Evolutionary conservation across 2,329 filamentous ascomycete species (phyloP).

Genomic region (Tolypocladium paradoxum): DNA sequence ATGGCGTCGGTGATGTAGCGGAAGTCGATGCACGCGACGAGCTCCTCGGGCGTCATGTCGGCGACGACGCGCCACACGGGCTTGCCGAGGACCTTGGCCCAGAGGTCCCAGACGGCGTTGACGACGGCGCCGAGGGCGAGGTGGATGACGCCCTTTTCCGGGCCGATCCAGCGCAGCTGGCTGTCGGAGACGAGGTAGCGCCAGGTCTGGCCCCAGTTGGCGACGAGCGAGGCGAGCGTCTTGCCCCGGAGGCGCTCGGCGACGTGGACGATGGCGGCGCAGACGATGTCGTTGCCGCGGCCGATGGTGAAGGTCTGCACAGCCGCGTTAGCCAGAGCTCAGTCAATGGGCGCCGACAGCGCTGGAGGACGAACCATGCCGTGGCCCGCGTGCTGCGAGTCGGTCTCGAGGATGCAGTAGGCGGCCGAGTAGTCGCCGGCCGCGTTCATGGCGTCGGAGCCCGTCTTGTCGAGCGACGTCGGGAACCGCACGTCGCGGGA

Average conservation of each 20-base stretch:
- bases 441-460: slow-evolving; percentile 93
- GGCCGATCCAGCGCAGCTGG: slow-evolving; percentile 87
- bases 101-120: slow-evolving; percentile 92
- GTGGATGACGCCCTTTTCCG: slow-evolving; percentile 90
- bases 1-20: slow-evolving; percentile 91
- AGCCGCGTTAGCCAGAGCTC: neutral
- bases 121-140: slow-evolving; percentile 81
- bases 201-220: slow-evolving; percentile 82
- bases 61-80: slow-evolving; percentile 85
- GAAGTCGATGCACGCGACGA: slow-evolving; percentile 85
- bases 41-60: slow-evolving; percentile 81
- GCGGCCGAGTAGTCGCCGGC: slow-evolving; percentile 86
- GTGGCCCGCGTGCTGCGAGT: slow-evolving; percentile 60
- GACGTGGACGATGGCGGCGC: slow-evolving; percentile 69
- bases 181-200: slow-evolving; percentile 83
- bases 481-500: slow-evolving; percentile 70
- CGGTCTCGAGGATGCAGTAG: slow-evolving; percentile 85
- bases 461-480: slow-evolving; percentile 94
- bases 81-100: slow-evolving; percentile 77
- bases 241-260: slow-evolving; percentile 65
- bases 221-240: slow-evolving; percentile 65
- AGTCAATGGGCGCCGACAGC: neutral
- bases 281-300: slow-evolving; percentile 87
- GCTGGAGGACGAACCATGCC: slow-evolving; percentile 51
- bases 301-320: slow-evolving; percentile 67